Evolutionary conservation across 2,329 filamentous ascomycete genomes (phyloP), one percentile per base, ranked within the genome.

Genomic region (Aspergillus pseudoglaucus): DNA sequence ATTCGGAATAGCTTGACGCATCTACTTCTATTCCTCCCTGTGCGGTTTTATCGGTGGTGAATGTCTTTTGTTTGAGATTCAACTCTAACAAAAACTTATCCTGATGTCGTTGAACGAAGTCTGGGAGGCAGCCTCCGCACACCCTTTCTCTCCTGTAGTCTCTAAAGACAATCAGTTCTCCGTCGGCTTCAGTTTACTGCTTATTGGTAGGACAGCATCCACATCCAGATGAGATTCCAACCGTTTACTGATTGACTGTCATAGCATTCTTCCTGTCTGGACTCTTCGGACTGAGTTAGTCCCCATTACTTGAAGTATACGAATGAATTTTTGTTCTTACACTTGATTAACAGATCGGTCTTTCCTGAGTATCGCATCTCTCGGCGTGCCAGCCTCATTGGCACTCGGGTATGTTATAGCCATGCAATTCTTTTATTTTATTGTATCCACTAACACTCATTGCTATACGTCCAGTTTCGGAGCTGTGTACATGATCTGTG

Each of bases 401-500:
- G 86, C 90, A 53, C 82, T 96, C 74, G 91, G 88, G 91, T 97
- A 83, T 64, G 88, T 63, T 40, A 50, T 18, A 42, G 45, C 43
- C 41, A 45, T 44, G n/a, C 7, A 14, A 5, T 42, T 37, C 44
- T 43, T 49, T 46, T 20, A 38, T 42, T 32, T 40, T 22, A 40
- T 39, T 38, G 39, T 15, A 33, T 17, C 42, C 40, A 51, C 38
- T 58, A 49, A 55, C 6, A 20, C n/a, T 45, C 17, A 30, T 9
- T 14, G 41, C 39, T 15, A 9, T 48, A 27, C 51, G 37, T 54
- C 22, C 64, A 96, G 91, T 44, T 87, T 95, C 70, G 93, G 93
- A 60, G 85, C 91, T 44, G 90, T 98, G 41, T 96, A 93, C 74
- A 95, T 96, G 86, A 97, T 98, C 74, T 98, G 93, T 73, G 93